Evolutionary conservation across 495 filamentous ascomycete genomes (phyloP).

Genomic region (Aspergillus baeticus): DNA sequence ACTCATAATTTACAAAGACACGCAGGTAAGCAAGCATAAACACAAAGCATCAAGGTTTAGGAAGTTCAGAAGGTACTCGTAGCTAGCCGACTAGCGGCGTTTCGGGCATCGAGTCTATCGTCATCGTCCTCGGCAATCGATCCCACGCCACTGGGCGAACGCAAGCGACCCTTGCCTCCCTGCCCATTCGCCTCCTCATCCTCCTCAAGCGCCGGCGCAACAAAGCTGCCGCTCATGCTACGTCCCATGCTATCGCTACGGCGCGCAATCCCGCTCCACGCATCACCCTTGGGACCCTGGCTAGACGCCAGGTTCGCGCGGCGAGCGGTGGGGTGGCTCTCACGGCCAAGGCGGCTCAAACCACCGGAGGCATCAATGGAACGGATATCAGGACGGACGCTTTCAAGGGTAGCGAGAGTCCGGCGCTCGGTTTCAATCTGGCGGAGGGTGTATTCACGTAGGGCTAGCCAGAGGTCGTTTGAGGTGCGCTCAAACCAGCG

Average conservation of each 20-base stretch:
- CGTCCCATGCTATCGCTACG: slow-evolving; percentile 73
- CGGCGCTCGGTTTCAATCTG: slow-evolving; percentile 95
- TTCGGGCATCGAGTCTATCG: slow-evolving; percentile 90
- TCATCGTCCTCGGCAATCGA: slow-evolving; percentile 79
- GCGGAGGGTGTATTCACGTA: slow-evolving; percentile 90
- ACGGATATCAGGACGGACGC: slow-evolving; percentile 86
- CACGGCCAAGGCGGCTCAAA: slow-evolving; percentile 82
- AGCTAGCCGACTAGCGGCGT: slow-evolving; percentile 90
- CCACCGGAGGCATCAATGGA: slow-evolving; percentile 89
- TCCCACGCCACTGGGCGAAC: slow-evolving; percentile 60
- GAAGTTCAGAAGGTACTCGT: slow-evolving; percentile 80
- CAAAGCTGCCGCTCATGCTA: slow-evolving; percentile 71
- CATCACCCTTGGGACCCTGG: slow-evolving; percentile 93
- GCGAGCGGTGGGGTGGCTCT: slow-evolving; percentile 74
- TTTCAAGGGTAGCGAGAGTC: slow-evolving; percentile 87
- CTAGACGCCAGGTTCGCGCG: slow-evolving; percentile 76
- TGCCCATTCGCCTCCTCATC: slow-evolving; percentile 45
- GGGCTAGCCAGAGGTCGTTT: slow-evolving; percentile 70
- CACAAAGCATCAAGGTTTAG: no score
- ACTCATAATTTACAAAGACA: slow-evolving; percentile 26
- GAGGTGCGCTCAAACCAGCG: slow-evolving; percentile 89
- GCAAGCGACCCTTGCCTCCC: slow-evolving; percentile 50
- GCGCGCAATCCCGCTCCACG: slow-evolving; percentile 93
- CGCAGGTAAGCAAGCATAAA: not conserved
- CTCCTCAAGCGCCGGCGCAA: slow-evolving; percentile 34